Conservation (phyloP, 2,329 filamentous ascomycete genomes). For the Hymenoscyphus linearis region DNA sequence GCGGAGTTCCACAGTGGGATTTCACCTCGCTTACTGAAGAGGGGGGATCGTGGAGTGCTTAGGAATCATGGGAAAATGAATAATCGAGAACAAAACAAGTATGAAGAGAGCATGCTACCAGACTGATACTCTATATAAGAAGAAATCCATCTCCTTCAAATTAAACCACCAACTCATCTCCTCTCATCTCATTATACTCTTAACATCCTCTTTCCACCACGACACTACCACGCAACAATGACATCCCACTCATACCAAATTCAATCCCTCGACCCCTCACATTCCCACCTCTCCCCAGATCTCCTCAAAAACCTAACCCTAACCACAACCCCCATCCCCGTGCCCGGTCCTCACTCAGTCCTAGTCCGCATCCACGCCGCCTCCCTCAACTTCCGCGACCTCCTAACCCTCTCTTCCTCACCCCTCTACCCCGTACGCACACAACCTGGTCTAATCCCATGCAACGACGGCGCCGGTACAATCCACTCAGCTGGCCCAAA, state of each 20-base stretch:
- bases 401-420: slow-evolving; percentile 14
- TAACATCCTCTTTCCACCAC: not conserved
- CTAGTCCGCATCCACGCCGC: slow-evolving; percentile 17
- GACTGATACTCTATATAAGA: not conserved
- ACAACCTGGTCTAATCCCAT: slow-evolving; percentile 43
- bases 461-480: slow-evolving; percentile 63
- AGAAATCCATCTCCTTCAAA: not conserved
- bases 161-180: not conserved
- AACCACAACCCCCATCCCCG: slow-evolving; percentile 5
- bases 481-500: slow-evolving; percentile 43
- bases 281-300: slow-evolving; percentile 7
- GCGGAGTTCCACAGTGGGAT: not conserved
- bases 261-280: slow-evolving; percentile 6
- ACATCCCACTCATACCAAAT: slow-evolving; percentile 14
- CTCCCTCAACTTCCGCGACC: slow-evolving; percentile 19
- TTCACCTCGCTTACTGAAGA: not conserved
- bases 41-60: not conserved
- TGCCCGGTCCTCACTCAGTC: slow-evolving; percentile 7
- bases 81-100: not conserved
- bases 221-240: not conserved
- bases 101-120: not conserved
- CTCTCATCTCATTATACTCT: not conserved
- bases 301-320: slow-evolving; percentile 8
- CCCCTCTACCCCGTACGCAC: slow-evolving; percentile 14
- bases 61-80: not conserved